Conservation (phyloP, 441 rosid genomes). For the Brassica balearica region DNA sequence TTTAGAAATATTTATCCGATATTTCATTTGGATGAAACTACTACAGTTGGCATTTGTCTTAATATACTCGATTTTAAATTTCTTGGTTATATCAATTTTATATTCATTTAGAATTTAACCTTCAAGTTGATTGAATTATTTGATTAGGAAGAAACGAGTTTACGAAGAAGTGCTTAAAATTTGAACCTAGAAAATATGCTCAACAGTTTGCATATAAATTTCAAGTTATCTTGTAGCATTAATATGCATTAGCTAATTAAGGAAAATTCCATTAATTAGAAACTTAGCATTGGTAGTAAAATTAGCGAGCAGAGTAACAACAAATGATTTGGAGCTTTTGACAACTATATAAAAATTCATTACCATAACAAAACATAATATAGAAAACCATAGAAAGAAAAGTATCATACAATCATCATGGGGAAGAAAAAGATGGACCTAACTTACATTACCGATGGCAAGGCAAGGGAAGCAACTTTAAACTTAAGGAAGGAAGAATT, state of each 20-base stretch:
- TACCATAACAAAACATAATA: conserved; percentile 8
- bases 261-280: background rate
- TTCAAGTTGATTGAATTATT: no score
- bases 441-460: conserved; percentile 48
- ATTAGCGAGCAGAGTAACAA: background rate
- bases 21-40: no score
- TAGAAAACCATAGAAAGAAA: background rate
- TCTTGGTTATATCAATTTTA: no score
- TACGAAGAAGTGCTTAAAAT: no score
- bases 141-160: no score
- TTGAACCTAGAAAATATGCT: no score
- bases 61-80: no score
- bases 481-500: conserved; percentile 54
- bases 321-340: background rate
- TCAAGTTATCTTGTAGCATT: background rate
- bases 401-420: conserved; percentile 15
- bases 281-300: background rate
- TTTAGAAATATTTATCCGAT: no score
- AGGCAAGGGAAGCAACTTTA: conserved; percentile 50
- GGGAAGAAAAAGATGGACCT: conserved; percentile 60
- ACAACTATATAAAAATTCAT: conserved; percentile 1
- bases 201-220: no score
- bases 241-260: background rate
- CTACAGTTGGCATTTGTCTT: no score
- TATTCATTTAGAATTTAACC: no score